Base-by-base conservation (phyloP, 2,329 filamentous ascomycete species). In the Microsporum canis region DNA sequence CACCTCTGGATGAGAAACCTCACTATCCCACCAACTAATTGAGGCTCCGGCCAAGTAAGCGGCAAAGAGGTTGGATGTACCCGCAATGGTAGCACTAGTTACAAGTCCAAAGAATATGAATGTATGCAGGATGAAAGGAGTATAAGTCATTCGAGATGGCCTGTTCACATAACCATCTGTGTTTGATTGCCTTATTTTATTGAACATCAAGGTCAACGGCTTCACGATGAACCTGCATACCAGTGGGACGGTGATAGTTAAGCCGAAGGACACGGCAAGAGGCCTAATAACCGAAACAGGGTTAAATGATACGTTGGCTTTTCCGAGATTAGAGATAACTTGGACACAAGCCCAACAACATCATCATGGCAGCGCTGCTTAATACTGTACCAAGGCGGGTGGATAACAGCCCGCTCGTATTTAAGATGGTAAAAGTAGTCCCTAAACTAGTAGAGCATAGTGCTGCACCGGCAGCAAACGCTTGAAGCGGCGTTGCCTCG, bases 281-380 rank as follows among this genome's bases (percentile, higher is more conserved):
- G 82, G 81, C 33, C 82, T 72, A 10, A 80, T 68, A 8, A 84
- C 71, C 2, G 75, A 78, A 4, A 73, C 66, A 1, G 73, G 71
- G 53, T 47, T 39, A 45, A 62, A 57, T 7, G 53, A 57, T 6
- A 7, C 36, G 12, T 31, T 6, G 4, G 17, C 29, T 7, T 31
- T 12, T 17, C 57, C 80, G 0, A 92, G 75, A 55, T 84, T 85
- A 0, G 86, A 82, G 27, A 94, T 86, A 53, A 92, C 80, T 65
- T 89, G 83, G 0, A 90, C 86, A 91, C 82, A 7, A 92, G 75
- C 0, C 88, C 88, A 1, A 88, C 81, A 0, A 92, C 85, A 72
- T 94, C 88, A 69, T 82, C 82, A 94, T 88, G 0, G 88, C 89
- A 0, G 88, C 88, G 62, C 82, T 85, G 1, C 83, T 82, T 0